phyloP scores from a whole-genome alignment of 805 yeast species.

The Pichia occidentalis region DNA sequence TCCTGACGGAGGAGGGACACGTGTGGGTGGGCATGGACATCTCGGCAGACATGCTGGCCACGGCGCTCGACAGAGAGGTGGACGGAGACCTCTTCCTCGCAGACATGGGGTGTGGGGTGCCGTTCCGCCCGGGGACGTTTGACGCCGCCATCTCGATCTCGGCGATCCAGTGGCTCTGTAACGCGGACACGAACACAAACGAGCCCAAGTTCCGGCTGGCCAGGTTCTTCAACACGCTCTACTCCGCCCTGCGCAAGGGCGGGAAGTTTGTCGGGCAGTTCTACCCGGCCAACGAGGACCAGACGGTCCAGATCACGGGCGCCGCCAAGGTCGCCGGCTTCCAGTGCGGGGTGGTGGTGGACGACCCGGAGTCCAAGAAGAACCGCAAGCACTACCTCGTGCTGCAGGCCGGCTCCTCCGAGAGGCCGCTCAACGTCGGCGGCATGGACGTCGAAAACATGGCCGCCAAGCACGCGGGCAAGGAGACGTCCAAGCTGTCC shows the following conservation, averaged over 20 bases:
- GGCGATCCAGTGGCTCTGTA: conserved; percentile 97
- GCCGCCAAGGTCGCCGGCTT: conserved; percentile 94
- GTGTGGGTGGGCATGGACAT: conserved; percentile 96
- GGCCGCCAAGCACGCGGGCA: conserved; percentile 5
- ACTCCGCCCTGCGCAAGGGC: conserved; percentile 81
- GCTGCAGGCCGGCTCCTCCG: conserved; percentile 78
- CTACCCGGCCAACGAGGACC: conserved; percentile 86
- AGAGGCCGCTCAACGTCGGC: conserved; percentile 64
- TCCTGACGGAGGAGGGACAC: conserved; percentile 87
- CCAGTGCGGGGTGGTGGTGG: conserved; percentile 91
- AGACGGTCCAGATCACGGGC: conserved; percentile 65
- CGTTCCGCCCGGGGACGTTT: conserved; percentile 92
- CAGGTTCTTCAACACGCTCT: conserved; percentile 81
- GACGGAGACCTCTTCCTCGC: conserved; percentile 90
- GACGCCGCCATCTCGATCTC: conserved; percentile 95
- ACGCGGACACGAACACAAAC: conserved; percentile 76
- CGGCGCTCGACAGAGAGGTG: conserved; percentile 84
- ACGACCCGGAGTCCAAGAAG: conserved; percentile 87
- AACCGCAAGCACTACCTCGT: conserved; percentile 89
- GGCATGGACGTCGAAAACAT: conserved; percentile 79
- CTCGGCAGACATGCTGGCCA: conserved; percentile 91
- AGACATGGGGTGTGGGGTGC: conserved; percentile 91
- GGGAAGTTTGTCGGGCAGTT: conserved; percentile 98
- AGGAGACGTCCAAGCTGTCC: conserved; percentile 34
- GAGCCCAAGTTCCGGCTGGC: conserved; percentile 80